Evolutionary conservation across 805 yeast species (phyloP), one percentile per base, ranked within the genome.

Genomic region (Scheffersomyces stipitis): DNA sequence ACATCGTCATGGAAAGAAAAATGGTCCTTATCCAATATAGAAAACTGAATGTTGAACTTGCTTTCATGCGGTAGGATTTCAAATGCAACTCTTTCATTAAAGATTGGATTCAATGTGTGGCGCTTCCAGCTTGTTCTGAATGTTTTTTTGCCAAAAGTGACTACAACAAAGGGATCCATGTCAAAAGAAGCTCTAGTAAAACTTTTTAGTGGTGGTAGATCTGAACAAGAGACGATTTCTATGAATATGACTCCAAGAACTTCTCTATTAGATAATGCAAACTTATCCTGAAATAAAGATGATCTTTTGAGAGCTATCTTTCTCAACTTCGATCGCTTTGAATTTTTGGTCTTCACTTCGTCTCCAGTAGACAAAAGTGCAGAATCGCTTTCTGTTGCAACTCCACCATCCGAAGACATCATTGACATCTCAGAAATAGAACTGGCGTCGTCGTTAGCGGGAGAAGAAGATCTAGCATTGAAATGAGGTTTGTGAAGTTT

Each of bases 121-220:
- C 86, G 75, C 46, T 81, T 75, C 81, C 89, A 83, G 8, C 89
- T 81, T 0, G 97, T 89, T 47, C 95, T 76, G 58, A 78, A 91
- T 0, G 91, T 88, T 46, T 83, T 83, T 50, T 85, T 82, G 7
- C 96, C 96, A 58, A 91, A 88, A 0, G 96, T 81, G 1, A 88
- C 82, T 14, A 91, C 88, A 3, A 91, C 91, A 63, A 91, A 93
- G 2, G 98, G 98, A 55, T 93, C 99, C 95, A 93, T 87, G 59
- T 89, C 96, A 54, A 85, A 91, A 1, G 90, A 82, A 15, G 87
- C 78, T 7, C 89, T 68, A 0, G 86, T 79, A 12, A 86, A 64
- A 45, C 83, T 82, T 28, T 75, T 73, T 36, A 82, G 71, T 0
- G 95, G 86, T 1, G 99, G 99, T 26, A 91, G 66, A 39, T 83